Evolutionary conservation across 1,139 yeast species (phyloP), one percentile per base, ranked within the genome.

Genomic region (Debaryomycetaceae sp.): DNA sequence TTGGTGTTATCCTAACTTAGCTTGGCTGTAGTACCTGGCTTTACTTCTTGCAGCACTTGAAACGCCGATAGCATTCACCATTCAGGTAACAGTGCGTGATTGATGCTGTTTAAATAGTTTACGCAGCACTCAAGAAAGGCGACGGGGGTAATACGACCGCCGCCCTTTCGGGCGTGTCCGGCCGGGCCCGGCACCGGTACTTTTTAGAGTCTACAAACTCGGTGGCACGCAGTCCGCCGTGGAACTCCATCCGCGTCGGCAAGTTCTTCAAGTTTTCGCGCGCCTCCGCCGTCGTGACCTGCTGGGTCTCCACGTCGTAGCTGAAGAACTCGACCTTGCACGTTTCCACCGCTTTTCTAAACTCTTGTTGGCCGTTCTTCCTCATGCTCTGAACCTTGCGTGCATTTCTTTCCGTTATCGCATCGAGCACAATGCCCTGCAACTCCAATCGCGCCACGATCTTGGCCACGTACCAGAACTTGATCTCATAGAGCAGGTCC

Each of bases 381-480:
- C 78, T 60, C 31, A 55, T 52, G 32, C 57, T 53, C 6, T 60
- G 49, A 33, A 80, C 57, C 44, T 73, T 72, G 2, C 55, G 51
- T 26, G 77, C 72, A 41, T 81, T 80, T 36, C 61, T 58, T 36
- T 58, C 44, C 7, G 93, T 80, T 31, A 73, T 55, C 20, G 58
- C 61, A 45, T 82, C 87, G 20, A 79, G 38, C n/a, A 68, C 69
- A 33, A 73, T 54, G 2, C 71, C 73, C 48, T 78, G 87, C 32
- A 70, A 57, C 53, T 82, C 77, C 33, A 80, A 61, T 39, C 94
- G 68, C 16, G 95, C 95, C 5, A 81, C 92, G 2, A 74, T 64
- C 49, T 83, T 73, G 16, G 95, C 95, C 14, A 75, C 68, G 46
- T 74, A 62, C 74, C 93, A 81, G 40, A 76, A 70, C 43, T 78